Percentiles rank a stretch among this genome's conserved stretches.
phyloP scores from a whole-genome alignment of 2,329 filamentous ascomycete species.

The Mollisiaceae sp. region DNA sequence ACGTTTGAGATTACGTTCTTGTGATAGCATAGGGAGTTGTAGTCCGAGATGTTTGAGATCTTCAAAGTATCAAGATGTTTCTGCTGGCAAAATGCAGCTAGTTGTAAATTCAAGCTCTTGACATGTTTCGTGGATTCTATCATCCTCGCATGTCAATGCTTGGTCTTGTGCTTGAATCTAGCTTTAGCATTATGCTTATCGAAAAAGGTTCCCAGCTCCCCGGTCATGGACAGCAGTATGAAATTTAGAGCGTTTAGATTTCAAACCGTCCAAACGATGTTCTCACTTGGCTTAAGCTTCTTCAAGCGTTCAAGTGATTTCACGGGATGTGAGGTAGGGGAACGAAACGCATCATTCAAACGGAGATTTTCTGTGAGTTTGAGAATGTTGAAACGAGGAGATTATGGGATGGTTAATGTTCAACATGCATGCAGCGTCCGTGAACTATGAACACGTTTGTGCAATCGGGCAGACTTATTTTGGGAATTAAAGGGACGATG shows the following conservation, averaged over 20 bases:
- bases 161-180: neutral
- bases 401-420: slow-evolving; percentile 7
- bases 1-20: neutral
- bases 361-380: neutral
- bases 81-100: neutral
- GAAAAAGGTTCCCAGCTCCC: neutral
- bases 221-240: slow-evolving; percentile 1
- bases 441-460: slow-evolving; percentile 1
- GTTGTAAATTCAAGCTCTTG: neutral
- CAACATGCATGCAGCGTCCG: neutral
- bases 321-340: neutral
- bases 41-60: neutral
- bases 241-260: neutral
- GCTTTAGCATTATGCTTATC: slow-evolving; percentile 9
- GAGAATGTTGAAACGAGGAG: neutral
- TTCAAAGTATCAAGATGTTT: neutral
- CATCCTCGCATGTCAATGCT: slow-evolving; percentile 1
- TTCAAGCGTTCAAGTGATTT: neutral
- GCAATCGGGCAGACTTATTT: neutral
- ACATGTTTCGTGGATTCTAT: neutral
- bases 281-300: neutral
- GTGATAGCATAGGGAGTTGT: neutral
- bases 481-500: slow-evolving; percentile 15
- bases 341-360: neutral
- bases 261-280: neutral